Conservation (phyloP, 2,329 filamentous ascomycete genomes). For the Alternaria dauci region DNA sequence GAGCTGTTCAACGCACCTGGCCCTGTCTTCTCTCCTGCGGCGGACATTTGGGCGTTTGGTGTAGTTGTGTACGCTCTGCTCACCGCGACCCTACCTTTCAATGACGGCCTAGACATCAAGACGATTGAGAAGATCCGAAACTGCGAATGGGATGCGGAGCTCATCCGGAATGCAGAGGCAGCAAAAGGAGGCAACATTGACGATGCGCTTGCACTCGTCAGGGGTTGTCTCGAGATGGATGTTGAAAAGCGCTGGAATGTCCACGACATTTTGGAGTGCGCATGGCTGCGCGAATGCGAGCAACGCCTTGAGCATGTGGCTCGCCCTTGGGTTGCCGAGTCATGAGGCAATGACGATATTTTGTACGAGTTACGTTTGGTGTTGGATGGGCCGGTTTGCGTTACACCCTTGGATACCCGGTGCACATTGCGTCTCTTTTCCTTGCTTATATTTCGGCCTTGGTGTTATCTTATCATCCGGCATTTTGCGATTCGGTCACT, state of each 20-base stretch:
- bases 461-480: constrained; percentile 3
- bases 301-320: constrained; percentile 39
- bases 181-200: constrained; percentile 48
- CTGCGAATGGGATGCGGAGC: constrained; percentile 65
- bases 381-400: constrained; percentile 12
- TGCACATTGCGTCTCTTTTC: constrained; percentile 19
- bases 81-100: constrained; percentile 69
- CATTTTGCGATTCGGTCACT: constrained; percentile 14
- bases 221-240: constrained; percentile 67
- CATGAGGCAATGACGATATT: constrained; percentile 16
- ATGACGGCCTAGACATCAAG: constrained; percentile 66
- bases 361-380: constrained; percentile 14
- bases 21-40: constrained; percentile 61
- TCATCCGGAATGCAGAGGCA: constrained; percentile 57
- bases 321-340: constrained; percentile 41
- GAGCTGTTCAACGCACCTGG: constrained; percentile 55
- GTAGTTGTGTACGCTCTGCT: constrained; percentile 69
- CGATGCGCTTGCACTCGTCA: constrained; percentile 64
- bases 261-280: constrained; percentile 62
- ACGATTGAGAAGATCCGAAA: constrained; percentile 67
- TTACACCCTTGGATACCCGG: constrained; percentile 38
- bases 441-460: constrained; percentile 3
- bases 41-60: constrained; percentile 73
- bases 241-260: constrained; percentile 65
- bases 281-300: constrained; percentile 60